Conservation (phyloP, 2,329 filamentous ascomycete species). For the Aspergillus caelatus region DNA sequence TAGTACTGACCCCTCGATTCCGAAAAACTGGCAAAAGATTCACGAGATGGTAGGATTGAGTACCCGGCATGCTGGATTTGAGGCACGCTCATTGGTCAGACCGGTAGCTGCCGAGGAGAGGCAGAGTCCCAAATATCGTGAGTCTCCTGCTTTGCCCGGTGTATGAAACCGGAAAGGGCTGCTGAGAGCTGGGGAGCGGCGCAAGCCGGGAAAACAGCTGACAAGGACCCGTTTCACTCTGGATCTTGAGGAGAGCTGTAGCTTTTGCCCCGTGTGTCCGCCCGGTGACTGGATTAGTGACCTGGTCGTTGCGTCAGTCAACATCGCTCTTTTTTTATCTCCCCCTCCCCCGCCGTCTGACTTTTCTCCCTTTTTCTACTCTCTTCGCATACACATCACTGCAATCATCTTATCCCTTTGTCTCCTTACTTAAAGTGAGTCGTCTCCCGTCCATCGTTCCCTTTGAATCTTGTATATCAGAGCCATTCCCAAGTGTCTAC, state of each 20-base stretch:
- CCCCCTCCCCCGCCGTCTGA: constrained; percentile 30
- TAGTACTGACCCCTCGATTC: constrained; percentile 18
- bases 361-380: constrained; percentile 23
- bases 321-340: constrained; percentile 29
- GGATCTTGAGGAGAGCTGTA: constrained; percentile 16
- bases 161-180: constrained; percentile 45
- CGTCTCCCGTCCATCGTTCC: neutral
- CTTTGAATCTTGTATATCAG: neutral
- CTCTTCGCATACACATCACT: constrained; percentile 15
- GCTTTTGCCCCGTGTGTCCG: constrained; percentile 30
- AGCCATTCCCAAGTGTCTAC: constrained; percentile 4
- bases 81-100: constrained; percentile 31
- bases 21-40: constrained; percentile 33
- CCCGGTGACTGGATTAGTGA: constrained; percentile 34
- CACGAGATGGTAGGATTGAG: constrained; percentile 29
- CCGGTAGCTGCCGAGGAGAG: constrained; percentile 33
- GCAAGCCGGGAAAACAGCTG: constrained; percentile 33
- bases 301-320: constrained; percentile 40
- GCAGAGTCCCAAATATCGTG: constrained; percentile 33
- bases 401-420: constrained; percentile 11
- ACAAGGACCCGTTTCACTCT: constrained; percentile 15
- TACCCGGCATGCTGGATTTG: constrained; percentile 24
- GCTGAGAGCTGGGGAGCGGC: constrained; percentile 32
- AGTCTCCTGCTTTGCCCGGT: constrained; percentile 47
- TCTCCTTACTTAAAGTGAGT: constrained; percentile 19